A percentile compares a stretch with the other conserved stretches of the same genome.
Evolutionary conservation across 2,329 filamentous ascomycete species (phyloP).

Genomic region (Pestalotiopsis sp.): DNA sequence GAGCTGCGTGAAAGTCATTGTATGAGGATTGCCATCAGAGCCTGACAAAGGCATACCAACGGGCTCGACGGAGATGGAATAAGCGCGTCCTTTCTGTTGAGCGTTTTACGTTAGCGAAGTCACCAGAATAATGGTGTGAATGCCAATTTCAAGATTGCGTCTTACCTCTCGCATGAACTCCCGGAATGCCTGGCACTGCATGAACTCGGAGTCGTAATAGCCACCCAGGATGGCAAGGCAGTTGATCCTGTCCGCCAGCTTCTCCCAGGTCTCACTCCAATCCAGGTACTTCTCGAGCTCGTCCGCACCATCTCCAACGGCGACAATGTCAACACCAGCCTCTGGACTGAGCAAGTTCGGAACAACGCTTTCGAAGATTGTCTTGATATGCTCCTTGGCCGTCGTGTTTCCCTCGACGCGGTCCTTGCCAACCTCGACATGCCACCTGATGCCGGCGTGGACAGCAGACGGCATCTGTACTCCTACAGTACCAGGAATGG

Average conservation of each 20-base stretch:
- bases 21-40: constrained; percentile 47
- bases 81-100: constrained; percentile 60
- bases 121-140: not conserved
- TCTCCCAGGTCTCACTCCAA: constrained; percentile 51
- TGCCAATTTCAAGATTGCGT: constrained; percentile 12
- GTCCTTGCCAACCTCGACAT: constrained; percentile 54
- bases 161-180: constrained; percentile 55
- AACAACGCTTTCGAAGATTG: constrained; percentile 68
- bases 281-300: constrained; percentile 62
- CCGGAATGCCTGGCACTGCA: constrained; percentile 48
- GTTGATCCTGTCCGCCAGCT: constrained; percentile 45
- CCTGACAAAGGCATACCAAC: constrained; percentile 56
- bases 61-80: constrained; percentile 55
- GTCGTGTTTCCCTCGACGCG: constrained; percentile 61
- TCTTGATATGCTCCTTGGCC: constrained; percentile 63
- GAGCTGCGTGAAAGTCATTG: constrained; percentile 41
- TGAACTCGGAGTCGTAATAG: constrained; percentile 38
- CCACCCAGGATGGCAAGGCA: constrained; percentile 55
- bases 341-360: constrained; percentile 45
- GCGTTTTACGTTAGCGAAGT: not conserved
- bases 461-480: constrained; percentile 66
- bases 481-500: constrained; percentile 55
- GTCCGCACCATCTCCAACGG: constrained; percentile 68
- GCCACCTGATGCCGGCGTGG: constrained; percentile 55
- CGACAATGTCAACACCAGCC: constrained; percentile 70